A percentile compares a stretch with the other conserved stretches of the same genome.
Evolutionary conservation across 176 grass and related monocot species (phyloP).

Genomic region (Ensete glaucum): DNA sequence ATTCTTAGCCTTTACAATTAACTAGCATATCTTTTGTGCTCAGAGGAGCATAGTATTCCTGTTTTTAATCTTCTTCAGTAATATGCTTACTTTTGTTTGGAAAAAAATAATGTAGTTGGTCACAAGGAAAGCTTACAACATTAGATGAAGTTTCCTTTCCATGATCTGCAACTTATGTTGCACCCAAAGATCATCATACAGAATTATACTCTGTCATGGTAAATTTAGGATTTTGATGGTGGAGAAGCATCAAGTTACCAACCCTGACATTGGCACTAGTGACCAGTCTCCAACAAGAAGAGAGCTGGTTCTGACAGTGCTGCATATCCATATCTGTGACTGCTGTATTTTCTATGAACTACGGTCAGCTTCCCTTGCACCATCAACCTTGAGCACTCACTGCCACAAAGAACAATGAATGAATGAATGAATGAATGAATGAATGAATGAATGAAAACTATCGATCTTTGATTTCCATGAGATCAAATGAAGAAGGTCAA

Average conservation of each 20-base stretch:
- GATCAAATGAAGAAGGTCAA: neutral
- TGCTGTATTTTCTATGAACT: constrained; percentile 65
- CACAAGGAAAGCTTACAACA: too few species aligned
- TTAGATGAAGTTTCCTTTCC: neutral
- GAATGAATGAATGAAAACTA: neutral
- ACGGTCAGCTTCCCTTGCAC: constrained; percentile 55
- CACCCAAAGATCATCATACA: neutral
- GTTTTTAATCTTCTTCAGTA: too few species aligned
- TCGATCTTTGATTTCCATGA: neutral
- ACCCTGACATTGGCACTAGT: neutral
- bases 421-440: neutral
- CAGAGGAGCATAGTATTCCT: too few species aligned
- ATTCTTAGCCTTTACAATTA: too few species aligned
- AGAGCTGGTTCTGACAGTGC: constrained; percentile 48
- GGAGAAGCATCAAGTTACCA: constrained; percentile 27
- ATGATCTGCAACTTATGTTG: constrained; percentile 29
- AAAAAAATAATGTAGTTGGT: too few species aligned
- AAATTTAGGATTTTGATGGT: neutral
- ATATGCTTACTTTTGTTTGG: too few species aligned
- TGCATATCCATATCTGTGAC: constrained; percentile 48
- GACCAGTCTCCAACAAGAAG: constrained; percentile 40
- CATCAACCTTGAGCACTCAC: constrained; percentile 68
- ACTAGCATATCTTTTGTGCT: too few species aligned
- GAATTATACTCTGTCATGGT: neutral
- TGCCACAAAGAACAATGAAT: constrained; percentile 19